Base-by-base conservation (phyloP, 495 filamentous ascomycete species). In the Cryomyces antarcticus region DNA sequence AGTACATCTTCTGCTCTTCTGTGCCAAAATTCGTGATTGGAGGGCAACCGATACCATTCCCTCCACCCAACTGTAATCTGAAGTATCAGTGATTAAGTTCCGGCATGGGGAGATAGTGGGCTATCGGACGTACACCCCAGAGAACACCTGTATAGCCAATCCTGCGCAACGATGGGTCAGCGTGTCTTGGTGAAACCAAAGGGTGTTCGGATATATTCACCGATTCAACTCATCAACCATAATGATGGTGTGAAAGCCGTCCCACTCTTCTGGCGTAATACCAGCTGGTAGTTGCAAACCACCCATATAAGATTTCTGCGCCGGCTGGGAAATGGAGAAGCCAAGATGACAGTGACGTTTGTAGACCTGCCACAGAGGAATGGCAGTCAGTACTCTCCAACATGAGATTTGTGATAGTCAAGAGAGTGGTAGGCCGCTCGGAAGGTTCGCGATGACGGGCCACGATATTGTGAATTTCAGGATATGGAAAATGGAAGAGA, bases 31-130 rank as follows among this genome's bases (percentile, higher is more conserved):
- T 58, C 27, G 66, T 65, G 50, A 72, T 52, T 9, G 68, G 67
- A n/a, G 70, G 70, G 51, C 64, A 65, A 12, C 69, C 69, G 47
- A 73, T 72, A 5, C 49, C 54, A 55, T 67, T 71, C 0, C 61
- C 69, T 31, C 63, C 68, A n/a, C 65, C 66, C 31, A 73, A 35
- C 17, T 24, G 17, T 24, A 24, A 24, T 24, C 17, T 24, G 1
- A 2, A 24, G 17, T 2, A 24, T 24, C 17, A 24, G 17, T 24
- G 17, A 24, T 24, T 24, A 24, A 24, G 17, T 2, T 24, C 2
- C 17, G 17, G 17, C 17, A 24, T 24, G 2, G 17, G 17, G 17
- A 24, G 17, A 24, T 24, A 24, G 17, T 24, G 17, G 17, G 2
- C 2, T 2, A 24, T 24, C 17, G 17, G 17, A 24, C 17, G 17